Percentiles rank a stretch among this genome's conserved stretches.
Evolutionary conservation across 2,329 filamentous ascomycete genomes (phyloP).

Genomic region (Aphanocladium album): DNA sequence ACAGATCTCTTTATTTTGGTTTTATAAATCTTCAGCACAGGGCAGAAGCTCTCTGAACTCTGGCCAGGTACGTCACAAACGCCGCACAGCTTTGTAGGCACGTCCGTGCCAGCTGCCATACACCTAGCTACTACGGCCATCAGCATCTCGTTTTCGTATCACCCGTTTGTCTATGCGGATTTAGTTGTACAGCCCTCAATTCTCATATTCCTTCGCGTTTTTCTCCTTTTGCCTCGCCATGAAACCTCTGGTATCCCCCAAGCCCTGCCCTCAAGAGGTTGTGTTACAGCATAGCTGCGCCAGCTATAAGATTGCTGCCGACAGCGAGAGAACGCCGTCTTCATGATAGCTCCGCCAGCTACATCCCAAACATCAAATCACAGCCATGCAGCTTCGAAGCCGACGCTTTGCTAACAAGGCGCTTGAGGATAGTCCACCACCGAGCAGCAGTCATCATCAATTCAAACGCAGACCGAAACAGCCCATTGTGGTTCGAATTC

Average conservation of each 20-base stretch:
- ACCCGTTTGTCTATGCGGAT: neutral
- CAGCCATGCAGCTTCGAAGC: neutral
- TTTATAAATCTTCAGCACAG: too few relatives aligned
- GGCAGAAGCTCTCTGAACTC: neutral
- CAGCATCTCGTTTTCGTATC: neutral
- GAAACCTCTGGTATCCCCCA: too few relatives aligned
- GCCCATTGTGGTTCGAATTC: neutral
- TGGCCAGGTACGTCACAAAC: neutral
- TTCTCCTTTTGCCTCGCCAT: too few relatives aligned
- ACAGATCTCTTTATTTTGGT: neutral
- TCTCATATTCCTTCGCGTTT: too few relatives aligned
- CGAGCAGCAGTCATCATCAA: neutral
- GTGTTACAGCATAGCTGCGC: neutral
- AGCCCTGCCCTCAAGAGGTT: too few relatives aligned
- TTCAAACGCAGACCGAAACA: neutral
- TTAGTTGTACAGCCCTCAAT: neutral
- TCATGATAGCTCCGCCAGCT: neutral
- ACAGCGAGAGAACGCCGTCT: neutral
- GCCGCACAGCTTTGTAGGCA: neutral
- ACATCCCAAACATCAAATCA: neutral
- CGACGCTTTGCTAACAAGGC: neutral
- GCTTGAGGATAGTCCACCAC: neutral
- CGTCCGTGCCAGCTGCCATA: conserved; percentile 1
- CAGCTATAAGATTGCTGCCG: neutral
- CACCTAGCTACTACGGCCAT: neutral